A percentile compares a stretch with the other conserved stretches of the same genome.
Evolutionary conservation across 139 green algal genomes (phyloP).

Genomic region (Closterium sp.): DNA sequence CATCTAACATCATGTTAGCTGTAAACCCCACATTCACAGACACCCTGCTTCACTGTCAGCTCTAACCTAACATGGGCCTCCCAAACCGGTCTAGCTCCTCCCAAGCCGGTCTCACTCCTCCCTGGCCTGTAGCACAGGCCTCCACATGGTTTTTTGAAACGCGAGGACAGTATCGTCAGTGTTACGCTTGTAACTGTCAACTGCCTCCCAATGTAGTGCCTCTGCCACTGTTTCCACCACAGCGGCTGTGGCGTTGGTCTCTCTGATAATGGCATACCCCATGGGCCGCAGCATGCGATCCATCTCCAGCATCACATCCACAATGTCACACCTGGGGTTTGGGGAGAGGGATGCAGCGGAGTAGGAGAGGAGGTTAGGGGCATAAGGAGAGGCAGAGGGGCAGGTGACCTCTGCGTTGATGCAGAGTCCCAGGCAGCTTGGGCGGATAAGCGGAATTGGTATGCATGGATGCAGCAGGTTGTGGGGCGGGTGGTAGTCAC

Average conservation of each 20-base stretch:
- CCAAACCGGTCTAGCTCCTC: no score
- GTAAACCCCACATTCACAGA: no score
- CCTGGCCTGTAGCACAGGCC: not conserved
- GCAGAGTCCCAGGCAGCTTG: not conserved
- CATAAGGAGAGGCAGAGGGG: no score
- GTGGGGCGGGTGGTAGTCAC: not conserved
- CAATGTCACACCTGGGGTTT: not conserved
- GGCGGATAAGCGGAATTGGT: not conserved
- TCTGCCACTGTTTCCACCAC: not conserved
- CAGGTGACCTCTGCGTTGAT: no score
- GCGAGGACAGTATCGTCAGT: not conserved
- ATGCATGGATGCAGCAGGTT: no score
- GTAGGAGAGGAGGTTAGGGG: no score
- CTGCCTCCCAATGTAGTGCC: not conserved
- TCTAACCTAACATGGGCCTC: no score
- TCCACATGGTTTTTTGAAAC: not conserved
- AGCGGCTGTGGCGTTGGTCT: not conserved
- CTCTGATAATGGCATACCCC: slow-evolving; percentile 20
- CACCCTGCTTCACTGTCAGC: no score
- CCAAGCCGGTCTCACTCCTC: no score
- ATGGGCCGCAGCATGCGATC: slow-evolving; percentile 20
- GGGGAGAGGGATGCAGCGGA: no score
- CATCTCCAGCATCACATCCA: slow-evolving; percentile 20
- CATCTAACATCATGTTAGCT: no score
- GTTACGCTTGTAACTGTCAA: not conserved